phyloP scores from a whole-genome alignment of 129 eudicot species.

The Rutidosis leptorrhynchoides region DNA sequence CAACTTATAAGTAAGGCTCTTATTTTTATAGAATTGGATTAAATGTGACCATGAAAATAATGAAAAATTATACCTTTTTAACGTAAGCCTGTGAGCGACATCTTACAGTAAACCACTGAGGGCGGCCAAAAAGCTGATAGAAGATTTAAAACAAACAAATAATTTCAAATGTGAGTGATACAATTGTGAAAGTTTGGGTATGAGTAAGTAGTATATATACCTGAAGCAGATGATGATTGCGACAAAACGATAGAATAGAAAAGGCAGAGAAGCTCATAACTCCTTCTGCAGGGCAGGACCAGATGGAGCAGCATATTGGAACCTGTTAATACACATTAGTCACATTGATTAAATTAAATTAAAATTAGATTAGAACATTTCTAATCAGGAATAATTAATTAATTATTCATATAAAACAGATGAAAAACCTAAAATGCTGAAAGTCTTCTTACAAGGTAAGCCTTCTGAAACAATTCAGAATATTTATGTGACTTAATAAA shows the following conservation, averaged over 20 bases:
- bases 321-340: slow-evolving; percentile 34
- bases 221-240: slow-evolving; percentile 92
- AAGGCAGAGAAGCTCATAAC: slow-evolving; percentile 91
- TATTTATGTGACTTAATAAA: slow-evolving; percentile 73
- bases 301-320: slow-evolving; percentile 84
- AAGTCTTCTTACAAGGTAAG: slow-evolving; percentile 64
- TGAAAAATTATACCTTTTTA: slow-evolving; percentile 48
- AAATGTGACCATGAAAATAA: not conserved
- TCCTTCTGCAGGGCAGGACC: slow-evolving; percentile 92
- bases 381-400: no score
- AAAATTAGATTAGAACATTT: not conserved
- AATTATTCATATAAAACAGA: not conserved
- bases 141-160: not conserved
- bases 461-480: slow-evolving; percentile 82
- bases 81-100: slow-evolving; percentile 78
- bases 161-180: not conserved
- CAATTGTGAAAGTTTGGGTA: not conserved
- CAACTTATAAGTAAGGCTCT: not conserved
- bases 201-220: slow-evolving; percentile 12
- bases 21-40: not conserved
- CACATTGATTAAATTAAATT: not conserved
- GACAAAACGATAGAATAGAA: slow-evolving; percentile 77
- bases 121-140: slow-evolving; percentile 82
- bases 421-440: not conserved
- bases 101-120: slow-evolving; percentile 95